A percentile compares a stretch with the other conserved stretches of the same genome.
Conservation (phyloP, 495 filamentous ascomycete species). For the Lineolata rhizophorae region DNA sequence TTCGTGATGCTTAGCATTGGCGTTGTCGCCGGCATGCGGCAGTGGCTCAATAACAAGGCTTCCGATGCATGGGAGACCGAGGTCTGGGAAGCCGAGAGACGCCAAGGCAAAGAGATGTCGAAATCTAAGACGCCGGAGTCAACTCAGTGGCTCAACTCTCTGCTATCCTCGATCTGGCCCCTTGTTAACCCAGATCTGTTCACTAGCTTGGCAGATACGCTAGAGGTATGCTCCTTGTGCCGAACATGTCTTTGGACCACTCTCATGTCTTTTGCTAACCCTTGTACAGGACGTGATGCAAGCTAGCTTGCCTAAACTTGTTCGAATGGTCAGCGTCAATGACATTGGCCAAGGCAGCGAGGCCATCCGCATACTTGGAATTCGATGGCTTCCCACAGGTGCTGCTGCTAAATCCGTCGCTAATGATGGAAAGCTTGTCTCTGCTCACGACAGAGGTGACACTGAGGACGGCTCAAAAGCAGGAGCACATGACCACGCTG, state of each 20-base stretch:
- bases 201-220: slow-evolving; percentile 34
- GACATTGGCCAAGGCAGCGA: slow-evolving; percentile 51
- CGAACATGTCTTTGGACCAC: no score
- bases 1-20: slow-evolving; percentile 5
- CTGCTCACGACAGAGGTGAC: slow-evolving; percentile 8
- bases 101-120: slow-evolving; percentile 20
- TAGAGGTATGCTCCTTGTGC: slow-evolving; percentile 21
- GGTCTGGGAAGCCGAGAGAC: slow-evolving; percentile 34
- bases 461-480: slow-evolving; percentile 13
- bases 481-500: slow-evolving; percentile 7
- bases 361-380: slow-evolving; percentile 36
- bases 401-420: slow-evolving; percentile 35
- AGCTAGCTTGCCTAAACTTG: slow-evolving; percentile 35
- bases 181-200: slow-evolving; percentile 52
- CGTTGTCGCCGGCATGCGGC: slow-evolving; percentile 17
- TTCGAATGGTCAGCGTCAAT: slow-evolving; percentile 46
- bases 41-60: slow-evolving; percentile 31
- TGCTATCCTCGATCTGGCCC: slow-evolving; percentile 42
- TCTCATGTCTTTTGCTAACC: not conserved
- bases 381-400: slow-evolving; percentile 43
- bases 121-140: slow-evolving; percentile 31
- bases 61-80: slow-evolving; percentile 35
- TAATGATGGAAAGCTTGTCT: slow-evolving; percentile 28
- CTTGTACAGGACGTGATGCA: slow-evolving; percentile 40
- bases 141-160: slow-evolving; percentile 40